These are phyloP conservation scores for Cavenderia fasciculata DNA, from an alignment of 78 protist genomes.

Conservation along the genomic window DNA sequence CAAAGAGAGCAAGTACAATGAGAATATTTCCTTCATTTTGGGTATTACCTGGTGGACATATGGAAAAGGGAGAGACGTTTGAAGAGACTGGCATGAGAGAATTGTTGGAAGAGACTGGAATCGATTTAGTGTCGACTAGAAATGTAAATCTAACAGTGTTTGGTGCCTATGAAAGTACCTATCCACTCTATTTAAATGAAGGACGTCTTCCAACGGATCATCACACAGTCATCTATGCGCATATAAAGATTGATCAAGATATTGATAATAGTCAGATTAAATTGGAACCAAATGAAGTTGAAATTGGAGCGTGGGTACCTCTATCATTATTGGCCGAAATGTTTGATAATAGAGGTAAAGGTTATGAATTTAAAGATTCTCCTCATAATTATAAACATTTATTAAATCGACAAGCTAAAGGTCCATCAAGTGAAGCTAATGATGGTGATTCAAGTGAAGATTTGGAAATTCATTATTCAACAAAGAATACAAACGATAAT, in stretches of 20 bases:
- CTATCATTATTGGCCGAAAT: neutral
- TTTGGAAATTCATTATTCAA: neutral
- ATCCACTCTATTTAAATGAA: conserved; percentile 4
- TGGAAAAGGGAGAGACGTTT: conserved; percentile 49
- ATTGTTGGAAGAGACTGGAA: conserved; percentile 67
- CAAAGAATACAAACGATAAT: neutral
- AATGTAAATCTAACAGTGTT: neutral
- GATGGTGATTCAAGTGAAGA: neutral
- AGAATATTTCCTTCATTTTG: conserved; percentile 60
- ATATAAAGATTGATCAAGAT: conserved; percentile 4
- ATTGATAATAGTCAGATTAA: neutral
- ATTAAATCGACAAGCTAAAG: too few species aligned
- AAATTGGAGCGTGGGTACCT: conserved; percentile 47
- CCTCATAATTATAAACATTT: neutral
- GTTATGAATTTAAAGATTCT: neutral
- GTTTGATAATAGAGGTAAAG: neutral
- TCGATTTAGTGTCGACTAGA: neutral
- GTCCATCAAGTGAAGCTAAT: neutral
- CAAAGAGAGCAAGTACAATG: conserved; percentile 24
- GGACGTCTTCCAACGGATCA: conserved; percentile 57
- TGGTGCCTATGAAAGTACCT: conserved; percentile 66
- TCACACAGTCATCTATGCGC: conserved; percentile 36
- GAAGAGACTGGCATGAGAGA: conserved; percentile 47
- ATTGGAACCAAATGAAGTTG: conserved; percentile 26
- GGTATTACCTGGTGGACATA: conserved; percentile 80